Evolutionary conservation across 2,329 filamentous ascomycete genomes (phyloP).

Genomic region (Neopestalotiopsis sp.): DNA sequence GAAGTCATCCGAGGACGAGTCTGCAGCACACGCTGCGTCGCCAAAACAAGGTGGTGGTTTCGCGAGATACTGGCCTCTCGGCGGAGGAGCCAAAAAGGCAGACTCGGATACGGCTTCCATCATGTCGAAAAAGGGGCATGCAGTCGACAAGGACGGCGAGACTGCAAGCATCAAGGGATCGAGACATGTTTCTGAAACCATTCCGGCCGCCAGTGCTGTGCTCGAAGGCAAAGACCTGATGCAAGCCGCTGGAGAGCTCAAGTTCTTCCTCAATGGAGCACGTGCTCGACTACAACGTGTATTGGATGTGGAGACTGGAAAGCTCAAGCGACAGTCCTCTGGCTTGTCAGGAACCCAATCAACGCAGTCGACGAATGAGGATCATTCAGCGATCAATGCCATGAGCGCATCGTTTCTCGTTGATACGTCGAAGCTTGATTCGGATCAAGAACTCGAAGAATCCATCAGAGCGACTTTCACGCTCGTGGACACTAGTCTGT

Average conservation of each 20-base stretch:
- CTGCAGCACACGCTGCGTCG: constrained; percentile 34
- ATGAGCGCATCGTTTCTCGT: constrained; percentile 39
- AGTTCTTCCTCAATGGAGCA: constrained; percentile 87
- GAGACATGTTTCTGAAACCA: neutral
- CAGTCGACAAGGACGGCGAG: constrained; percentile 54
- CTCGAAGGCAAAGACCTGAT: constrained; percentile 84
- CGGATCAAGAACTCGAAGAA: constrained; percentile 68
- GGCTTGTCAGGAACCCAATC: constrained; percentile 34
- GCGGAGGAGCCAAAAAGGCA: constrained; percentile 47
- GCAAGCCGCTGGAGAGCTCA: constrained; percentile 80
- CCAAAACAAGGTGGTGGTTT: constrained; percentile 53
- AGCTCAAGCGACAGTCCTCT: constrained; percentile 62
- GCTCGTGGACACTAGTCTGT: constrained; percentile 91
- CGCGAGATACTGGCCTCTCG: constrained; percentile 57
- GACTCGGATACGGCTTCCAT: constrained; percentile 65
- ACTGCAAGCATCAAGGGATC: constrained; percentile 54
- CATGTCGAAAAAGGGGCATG: constrained; percentile 60
- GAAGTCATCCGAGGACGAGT: constrained; percentile 31
- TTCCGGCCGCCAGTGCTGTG: constrained; percentile 53
- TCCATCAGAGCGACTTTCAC: constrained; percentile 79
- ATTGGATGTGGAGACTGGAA: constrained; percentile 67
- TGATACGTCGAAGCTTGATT: constrained; percentile 50
- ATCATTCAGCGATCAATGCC: constrained; percentile 51
- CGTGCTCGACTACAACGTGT: constrained; percentile 69
- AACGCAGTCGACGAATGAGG: neutral